Evolutionary conservation across 2,329 filamentous ascomycete species (phyloP).

Genomic region (Neonectria magnoliae): DNA sequence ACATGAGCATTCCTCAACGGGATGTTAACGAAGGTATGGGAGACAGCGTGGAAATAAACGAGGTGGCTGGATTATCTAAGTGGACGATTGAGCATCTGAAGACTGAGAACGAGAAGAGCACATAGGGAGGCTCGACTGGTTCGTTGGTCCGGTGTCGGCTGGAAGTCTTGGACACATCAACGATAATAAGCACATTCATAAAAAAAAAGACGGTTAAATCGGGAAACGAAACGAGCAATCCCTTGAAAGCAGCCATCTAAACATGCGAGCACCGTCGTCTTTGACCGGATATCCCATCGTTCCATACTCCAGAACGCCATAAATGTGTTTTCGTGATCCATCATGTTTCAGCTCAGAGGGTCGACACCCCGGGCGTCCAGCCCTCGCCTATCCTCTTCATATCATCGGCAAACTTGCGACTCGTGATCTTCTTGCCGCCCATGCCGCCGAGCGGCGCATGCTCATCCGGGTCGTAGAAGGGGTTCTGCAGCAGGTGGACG

Average conservation of each 20-base stretch:
- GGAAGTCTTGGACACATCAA: neutral
- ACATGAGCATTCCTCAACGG: slow-evolving; percentile 5
- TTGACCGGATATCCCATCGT: slow-evolving; percentile 36
- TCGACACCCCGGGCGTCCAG: slow-evolving; percentile 80
- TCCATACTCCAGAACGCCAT: slow-evolving; percentile 43
- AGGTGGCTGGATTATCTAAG: slow-evolving; percentile 52
- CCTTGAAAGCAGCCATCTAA: neutral
- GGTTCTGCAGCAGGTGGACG: slow-evolving; percentile 87
- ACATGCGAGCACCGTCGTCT: slow-evolving; percentile 21
- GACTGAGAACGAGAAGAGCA: slow-evolving; percentile 33
- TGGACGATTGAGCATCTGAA: slow-evolving; percentile 50
- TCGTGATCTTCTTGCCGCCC: slow-evolving; percentile 78
- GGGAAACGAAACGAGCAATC: neutral
- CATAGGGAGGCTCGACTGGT: slow-evolving; percentile 15
- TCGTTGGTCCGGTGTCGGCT: neutral
- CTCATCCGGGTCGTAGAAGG: slow-evolving; percentile 92
- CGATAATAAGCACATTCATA: neutral
- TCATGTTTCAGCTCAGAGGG: slow-evolving; percentile 56
- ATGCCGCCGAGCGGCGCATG: slow-evolving; percentile 68
- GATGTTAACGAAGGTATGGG: slow-evolving; percentile 46
- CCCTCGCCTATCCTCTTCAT: slow-evolving; percentile 85
- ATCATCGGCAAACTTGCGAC: slow-evolving; percentile 81
- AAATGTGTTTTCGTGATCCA: slow-evolving; percentile 34
- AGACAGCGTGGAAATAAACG: slow-evolving; percentile 48
- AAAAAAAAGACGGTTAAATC: neutral